These are phyloP conservation scores for Colletotrichum sp. DNA, from an alignment of 2,329 filamentous ascomycete species.

Conservation along the genomic window DNA sequence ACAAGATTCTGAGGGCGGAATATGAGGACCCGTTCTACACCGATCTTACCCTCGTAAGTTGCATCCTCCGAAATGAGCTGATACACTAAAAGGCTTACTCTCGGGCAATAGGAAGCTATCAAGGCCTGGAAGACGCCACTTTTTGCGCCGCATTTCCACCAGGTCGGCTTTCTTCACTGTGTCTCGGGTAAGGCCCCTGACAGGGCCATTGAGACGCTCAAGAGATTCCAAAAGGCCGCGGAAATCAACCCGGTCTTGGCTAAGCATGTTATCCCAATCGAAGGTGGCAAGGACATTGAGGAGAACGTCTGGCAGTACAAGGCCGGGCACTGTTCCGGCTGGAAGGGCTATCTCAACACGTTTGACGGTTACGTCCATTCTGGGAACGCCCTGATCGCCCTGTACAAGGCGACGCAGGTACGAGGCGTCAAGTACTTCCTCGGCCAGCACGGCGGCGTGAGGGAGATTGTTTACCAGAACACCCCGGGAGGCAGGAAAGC, in stretches of 20 bases:
- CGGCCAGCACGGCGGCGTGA: conserved; percentile 28
- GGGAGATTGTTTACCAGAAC: conserved; percentile 28
- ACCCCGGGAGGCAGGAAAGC: not conserved
- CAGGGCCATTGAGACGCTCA: conserved; percentile 51
- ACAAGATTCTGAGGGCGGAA: conserved; percentile 65
- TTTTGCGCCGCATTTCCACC: conserved; percentile 56
- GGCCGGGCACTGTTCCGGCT: conserved; percentile 50
- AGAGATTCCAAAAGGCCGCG: conserved; percentile 44
- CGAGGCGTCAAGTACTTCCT: conserved; percentile 43
- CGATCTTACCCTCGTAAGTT: conserved; percentile 52
- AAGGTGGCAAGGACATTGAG: conserved; percentile 42
- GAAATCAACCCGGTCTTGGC: conserved; percentile 36
- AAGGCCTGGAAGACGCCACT: conserved; percentile 55
- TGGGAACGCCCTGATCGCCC: conserved; percentile 51
- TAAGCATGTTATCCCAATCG: conserved; percentile 29
- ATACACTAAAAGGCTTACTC: not conserved
- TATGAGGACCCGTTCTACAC: conserved; percentile 64
- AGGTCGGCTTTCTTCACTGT: conserved; percentile 48
- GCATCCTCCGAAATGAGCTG: not conserved
- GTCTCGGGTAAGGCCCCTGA: conserved; percentile 50
- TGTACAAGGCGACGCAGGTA: conserved; percentile 45
- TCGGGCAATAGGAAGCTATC: conserved; percentile 48
- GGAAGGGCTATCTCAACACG: conserved; percentile 64
- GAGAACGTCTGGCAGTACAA: conserved; percentile 51
- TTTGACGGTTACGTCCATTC: conserved; percentile 64